phyloP scores from a whole-genome alignment of 805 yeast species.

The Wickerhamiella slavikovae region DNA sequence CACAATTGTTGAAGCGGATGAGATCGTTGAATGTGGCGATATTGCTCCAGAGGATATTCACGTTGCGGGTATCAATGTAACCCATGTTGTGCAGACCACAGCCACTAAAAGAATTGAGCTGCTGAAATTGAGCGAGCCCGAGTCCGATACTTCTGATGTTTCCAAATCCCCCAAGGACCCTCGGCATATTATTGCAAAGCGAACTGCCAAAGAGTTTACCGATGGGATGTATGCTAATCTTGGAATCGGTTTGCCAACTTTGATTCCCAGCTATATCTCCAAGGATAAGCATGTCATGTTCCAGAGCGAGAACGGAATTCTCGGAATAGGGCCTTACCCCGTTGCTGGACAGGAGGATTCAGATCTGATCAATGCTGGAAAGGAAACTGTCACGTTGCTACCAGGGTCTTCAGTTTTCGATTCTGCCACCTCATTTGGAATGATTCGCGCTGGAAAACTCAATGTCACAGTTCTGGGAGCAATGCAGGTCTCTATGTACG shows the following conservation, averaged over 20 bases:
- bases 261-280: conserved; percentile 25
- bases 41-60: conserved; percentile 26
- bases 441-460: conserved; percentile 29
- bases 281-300: conserved; percentile 20
- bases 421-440: conserved; percentile 29
- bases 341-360: conserved; percentile 24
- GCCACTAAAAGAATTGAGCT: conserved; percentile 26
- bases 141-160: conserved; percentile 1
- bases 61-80: conserved; percentile 27
- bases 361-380: conserved; percentile 31
- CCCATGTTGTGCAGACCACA: conserved; percentile 22
- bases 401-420: conserved; percentile 30
- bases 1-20: conserved; percentile 31
- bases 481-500: conserved; percentile 26
- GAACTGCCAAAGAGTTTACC: conserved; percentile 27
- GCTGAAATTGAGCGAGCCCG: conserved; percentile 7
- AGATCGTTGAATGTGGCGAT: conserved; percentile 27
- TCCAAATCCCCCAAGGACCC: conserved; percentile 1
- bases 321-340: conserved; percentile 31
- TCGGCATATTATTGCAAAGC: conserved; percentile 21
- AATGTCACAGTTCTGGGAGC: conserved; percentile 28
- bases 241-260: conserved; percentile 32
- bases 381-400: conserved; percentile 27
- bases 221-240: conserved; percentile 26
- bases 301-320: conserved; percentile 30